Conservation (phyloP, 805 yeast species). For the Yamadazyma phyllophila region DNA sequence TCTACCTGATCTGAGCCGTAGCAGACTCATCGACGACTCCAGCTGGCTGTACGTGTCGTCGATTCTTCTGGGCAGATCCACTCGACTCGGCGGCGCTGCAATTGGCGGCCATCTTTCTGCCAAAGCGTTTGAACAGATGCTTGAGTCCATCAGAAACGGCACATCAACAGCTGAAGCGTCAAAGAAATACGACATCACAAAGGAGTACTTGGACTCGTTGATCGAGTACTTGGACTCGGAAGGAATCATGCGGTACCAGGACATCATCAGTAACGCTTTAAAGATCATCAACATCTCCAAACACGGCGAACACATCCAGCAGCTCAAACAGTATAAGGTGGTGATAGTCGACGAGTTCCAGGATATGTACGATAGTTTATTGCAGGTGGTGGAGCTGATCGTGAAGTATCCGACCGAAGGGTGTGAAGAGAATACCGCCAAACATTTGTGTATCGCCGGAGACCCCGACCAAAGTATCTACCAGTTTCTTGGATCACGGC, state of each 20-base stretch:
- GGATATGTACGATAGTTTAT: conserved; percentile 56
- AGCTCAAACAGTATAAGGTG: conserved; percentile 25
- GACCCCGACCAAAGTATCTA: conserved; percentile 72
- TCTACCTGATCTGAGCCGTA: conserved; percentile 14
- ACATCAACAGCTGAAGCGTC: conserved; percentile 23
- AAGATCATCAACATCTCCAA: conserved; percentile 24
- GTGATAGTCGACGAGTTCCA: conserved; percentile 73
- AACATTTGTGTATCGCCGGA: conserved; percentile 67
- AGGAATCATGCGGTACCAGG: conserved; percentile 36
- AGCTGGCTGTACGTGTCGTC: conserved; percentile 45
- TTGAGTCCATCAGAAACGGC: conserved; percentile 22
- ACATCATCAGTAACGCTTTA: conserved; percentile 32
- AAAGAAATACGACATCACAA: conserved; percentile 20
- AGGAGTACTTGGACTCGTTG: conserved; percentile 25
- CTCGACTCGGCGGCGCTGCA: conserved; percentile 23
- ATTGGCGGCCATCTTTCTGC: conserved; percentile 25
- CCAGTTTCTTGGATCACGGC: conserved; percentile 58
- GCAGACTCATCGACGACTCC: conserved; percentile 49
- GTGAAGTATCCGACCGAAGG: conserved; percentile 34
- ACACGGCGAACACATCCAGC: conserved; percentile 5
- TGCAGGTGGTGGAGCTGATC: conserved; percentile 40
- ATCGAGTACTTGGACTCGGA: conserved; percentile 28
- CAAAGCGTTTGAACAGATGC: conserved; percentile 21
- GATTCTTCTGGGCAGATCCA: conserved; percentile 35
- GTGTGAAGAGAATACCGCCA: conserved; percentile 15